A percentile compares a stretch with the other conserved stretches of the same genome.
Evolutionary conservation across 2,329 filamentous ascomycete genomes (phyloP).

Genomic region (Cryphonectria nitschkei): DNA sequence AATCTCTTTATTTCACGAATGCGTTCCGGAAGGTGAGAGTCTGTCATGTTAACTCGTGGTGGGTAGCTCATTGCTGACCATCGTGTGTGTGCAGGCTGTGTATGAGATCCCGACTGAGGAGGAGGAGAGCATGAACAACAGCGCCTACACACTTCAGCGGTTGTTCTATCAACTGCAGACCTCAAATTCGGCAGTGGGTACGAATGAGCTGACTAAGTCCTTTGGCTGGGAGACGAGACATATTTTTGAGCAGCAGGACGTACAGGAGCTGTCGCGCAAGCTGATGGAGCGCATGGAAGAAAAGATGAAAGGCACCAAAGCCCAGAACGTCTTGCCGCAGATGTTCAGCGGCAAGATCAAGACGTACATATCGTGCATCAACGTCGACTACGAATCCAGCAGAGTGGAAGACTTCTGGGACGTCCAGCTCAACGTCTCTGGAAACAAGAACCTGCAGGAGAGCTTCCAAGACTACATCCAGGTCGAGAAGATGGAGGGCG

Average conservation of each 20-base stretch:
- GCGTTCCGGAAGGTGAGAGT: conserved; percentile 81
- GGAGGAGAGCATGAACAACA: conserved; percentile 81
- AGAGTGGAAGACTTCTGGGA: conserved; percentile 98
- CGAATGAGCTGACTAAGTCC: conserved; percentile 90
- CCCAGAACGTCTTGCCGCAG: conserved; percentile 83
- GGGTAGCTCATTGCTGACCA: conserved; percentile 24
- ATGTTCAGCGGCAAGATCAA: conserved; percentile 98
- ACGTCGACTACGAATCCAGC: conserved; percentile 96
- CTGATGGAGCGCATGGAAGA: conserved; percentile 97
- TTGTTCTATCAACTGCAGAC: conserved; percentile 96
- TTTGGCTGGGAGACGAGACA: conserved; percentile 98
- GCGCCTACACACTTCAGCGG: conserved; percentile 89
- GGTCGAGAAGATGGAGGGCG: conserved; percentile 94
- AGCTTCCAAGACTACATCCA: conserved; percentile 97
- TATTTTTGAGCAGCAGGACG: conserved; percentile 98
- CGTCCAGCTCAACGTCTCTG: conserved; percentile 93
- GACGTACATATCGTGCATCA: conserved; percentile 98
- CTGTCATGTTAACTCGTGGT: conserved; percentile 21
- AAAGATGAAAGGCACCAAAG: conserved; percentile 95
- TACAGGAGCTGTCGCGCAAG: conserved; percentile 94
- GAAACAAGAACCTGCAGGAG: conserved; percentile 89
- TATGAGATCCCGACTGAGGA: conserved; percentile 95
- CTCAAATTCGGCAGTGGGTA: conserved; percentile 79
- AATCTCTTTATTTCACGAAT: conserved; percentile 86
- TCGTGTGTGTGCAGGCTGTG: conserved; percentile 65